These are phyloP conservation scores for Saxophila tyrrhenica DNA, from an alignment of 495 filamentous ascomycete species.

Conservation along the genomic window DNA sequence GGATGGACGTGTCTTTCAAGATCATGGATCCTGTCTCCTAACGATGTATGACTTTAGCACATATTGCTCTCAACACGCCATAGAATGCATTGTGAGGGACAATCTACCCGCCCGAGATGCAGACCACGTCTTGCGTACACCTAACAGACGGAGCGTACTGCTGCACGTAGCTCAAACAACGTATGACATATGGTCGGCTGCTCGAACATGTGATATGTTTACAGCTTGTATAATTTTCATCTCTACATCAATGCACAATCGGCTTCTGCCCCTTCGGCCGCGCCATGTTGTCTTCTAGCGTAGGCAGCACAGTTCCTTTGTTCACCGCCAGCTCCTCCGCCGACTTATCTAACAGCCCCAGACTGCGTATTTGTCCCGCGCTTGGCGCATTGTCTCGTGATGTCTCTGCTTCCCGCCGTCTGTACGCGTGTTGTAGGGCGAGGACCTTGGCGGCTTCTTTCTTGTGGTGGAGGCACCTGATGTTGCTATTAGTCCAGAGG, in stretches of 20 bases:
- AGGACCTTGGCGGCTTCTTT: conserved; percentile 80
- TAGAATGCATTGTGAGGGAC: too few relatives aligned
- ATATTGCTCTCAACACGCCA: too few relatives aligned
- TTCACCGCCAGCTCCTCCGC: conserved; percentile 63
- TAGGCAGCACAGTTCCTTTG: conserved; percentile 24
- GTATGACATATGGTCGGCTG: too few relatives aligned
- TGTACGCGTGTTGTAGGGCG: conserved; percentile 75
- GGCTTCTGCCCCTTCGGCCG: neutral
- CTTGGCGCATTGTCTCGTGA: conserved; percentile 63
- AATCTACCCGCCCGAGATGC: too few relatives aligned
- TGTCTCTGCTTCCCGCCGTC: conserved; percentile 63
- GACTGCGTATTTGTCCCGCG: conserved; percentile 68
- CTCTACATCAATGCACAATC: neutral
- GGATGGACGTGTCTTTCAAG: too few relatives aligned
- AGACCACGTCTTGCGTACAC: too few relatives aligned
- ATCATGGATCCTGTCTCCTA: too few relatives aligned
- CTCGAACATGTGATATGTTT: too few relatives aligned
- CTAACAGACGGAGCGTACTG: too few relatives aligned
- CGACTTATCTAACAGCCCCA: conserved; percentile 64
- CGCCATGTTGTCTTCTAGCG: conserved; percentile 3
- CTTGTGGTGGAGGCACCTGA: conserved; percentile 62
- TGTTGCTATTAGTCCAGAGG: neutral
- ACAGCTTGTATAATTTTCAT: neutral
- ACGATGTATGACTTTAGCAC: too few relatives aligned
- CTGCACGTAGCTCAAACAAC: too few relatives aligned